Evolutionary conservation across 768 basidiomycete genomes (phyloP).

Genomic region (Tricholoma flavovirens): DNA sequence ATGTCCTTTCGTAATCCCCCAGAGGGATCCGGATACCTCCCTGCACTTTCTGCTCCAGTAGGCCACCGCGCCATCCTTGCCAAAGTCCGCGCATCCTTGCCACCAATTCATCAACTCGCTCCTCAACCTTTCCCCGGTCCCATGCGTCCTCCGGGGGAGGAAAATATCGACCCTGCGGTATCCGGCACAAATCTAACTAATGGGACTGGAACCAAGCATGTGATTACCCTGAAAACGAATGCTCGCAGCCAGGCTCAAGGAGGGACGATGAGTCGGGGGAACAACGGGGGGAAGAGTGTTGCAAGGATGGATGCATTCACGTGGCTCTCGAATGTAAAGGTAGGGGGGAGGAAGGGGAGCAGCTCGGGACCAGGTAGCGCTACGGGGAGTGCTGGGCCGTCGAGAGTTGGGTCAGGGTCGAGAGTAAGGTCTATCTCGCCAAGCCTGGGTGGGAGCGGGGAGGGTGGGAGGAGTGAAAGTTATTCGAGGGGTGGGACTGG

Average conservation of each 20-base stretch:
- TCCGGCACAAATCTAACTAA: not conserved
- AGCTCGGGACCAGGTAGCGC: slow-evolving; percentile 52
- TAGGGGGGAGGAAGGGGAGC: slow-evolving; percentile 48
- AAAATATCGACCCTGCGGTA: not conserved
- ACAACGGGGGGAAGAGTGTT: slow-evolving; percentile 42
- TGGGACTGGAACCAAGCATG: not conserved
- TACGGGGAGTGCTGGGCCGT: slow-evolving; percentile 39
- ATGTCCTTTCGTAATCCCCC: slow-evolving; percentile 58
- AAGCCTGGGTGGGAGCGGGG: slow-evolving; percentile 9
- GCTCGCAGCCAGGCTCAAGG: slow-evolving; percentile 20
- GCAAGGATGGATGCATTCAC: slow-evolving; percentile 58
- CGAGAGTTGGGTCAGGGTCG: slow-evolving; percentile 43
- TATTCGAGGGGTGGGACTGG: slow-evolving; percentile 25
- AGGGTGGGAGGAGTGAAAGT: slow-evolving; percentile 44
- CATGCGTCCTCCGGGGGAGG: not conserved
- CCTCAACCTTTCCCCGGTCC: not conserved
- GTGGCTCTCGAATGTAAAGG: slow-evolving; percentile 72
- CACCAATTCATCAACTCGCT: slow-evolving; percentile 5
- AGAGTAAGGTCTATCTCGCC: slow-evolving; percentile 19
- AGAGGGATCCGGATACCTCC: slow-evolving; percentile 27
- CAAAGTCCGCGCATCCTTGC: slow-evolving; percentile 51
- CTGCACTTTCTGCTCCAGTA: slow-evolving; percentile 60
- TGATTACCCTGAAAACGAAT: not conserved
- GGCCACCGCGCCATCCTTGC: slow-evolving; percentile 64
- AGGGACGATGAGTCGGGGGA: slow-evolving; percentile 45